Evolutionary conservation across 108 stramenopile genomes (phyloP).

Genomic region (Mayamaea pseudoterrestris): DNA sequence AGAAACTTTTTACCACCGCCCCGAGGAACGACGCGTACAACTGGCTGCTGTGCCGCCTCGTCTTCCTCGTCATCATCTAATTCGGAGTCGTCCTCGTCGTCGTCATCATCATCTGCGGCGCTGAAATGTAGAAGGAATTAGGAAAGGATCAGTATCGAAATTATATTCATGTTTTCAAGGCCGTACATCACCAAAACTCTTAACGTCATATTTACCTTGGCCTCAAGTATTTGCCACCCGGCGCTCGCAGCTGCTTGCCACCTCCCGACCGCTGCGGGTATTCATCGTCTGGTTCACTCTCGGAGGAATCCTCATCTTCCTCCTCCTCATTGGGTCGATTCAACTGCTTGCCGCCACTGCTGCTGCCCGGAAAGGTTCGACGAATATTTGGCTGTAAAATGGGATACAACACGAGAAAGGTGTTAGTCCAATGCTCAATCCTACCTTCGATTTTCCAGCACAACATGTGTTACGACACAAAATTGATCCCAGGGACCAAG

Average conservation of each 20-base stretch:
- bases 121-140: neutral
- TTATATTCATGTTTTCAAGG: neutral
- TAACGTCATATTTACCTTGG: constrained; percentile 24
- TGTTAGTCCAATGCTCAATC: too few relatives aligned
- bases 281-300: constrained; percentile 1
- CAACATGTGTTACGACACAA: too few relatives aligned
- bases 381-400: constrained; percentile 11
- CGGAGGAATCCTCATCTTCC: constrained; percentile 7
- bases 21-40: constrained; percentile 21
- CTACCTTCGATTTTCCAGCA: too few relatives aligned
- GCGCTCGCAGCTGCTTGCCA: constrained; percentile 40
- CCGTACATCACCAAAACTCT: neutral
- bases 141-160: neutral
- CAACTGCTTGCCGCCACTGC: constrained; percentile 62
- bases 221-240: constrained; percentile 61
- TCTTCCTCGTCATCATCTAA: constrained; percentile 25
- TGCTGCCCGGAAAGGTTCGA: constrained; percentile 9
- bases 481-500: too few relatives aligned
- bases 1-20: constrained; percentile 53
- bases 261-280: constrained; percentile 10
- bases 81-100: constrained; percentile 20
- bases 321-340: constrained; percentile 3
- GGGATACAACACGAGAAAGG: too few relatives aligned
- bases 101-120: constrained; percentile 11
- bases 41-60: neutral